These are phyloP conservation scores for Ramaria rubella DNA, from an alignment of 768 basidiomycete species.

Conservation along the genomic window DNA sequence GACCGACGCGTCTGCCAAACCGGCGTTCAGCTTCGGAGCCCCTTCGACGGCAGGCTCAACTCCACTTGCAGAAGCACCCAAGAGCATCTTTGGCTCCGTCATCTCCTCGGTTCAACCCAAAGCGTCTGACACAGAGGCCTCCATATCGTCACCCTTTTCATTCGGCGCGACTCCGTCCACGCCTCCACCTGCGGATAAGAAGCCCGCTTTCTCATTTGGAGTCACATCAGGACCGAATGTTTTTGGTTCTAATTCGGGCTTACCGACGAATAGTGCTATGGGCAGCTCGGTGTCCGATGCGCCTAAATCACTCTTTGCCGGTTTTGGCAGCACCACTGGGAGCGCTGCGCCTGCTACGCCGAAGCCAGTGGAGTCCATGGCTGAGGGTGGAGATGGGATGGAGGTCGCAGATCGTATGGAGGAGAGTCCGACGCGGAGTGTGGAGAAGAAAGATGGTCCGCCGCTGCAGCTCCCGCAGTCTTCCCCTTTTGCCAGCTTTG, in stretches of 20 bases:
- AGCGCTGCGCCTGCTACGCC: slow-evolving; percentile 28
- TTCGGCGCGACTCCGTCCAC: slow-evolving; percentile 29
- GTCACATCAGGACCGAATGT: slow-evolving; percentile 17
- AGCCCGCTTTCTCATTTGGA: slow-evolving; percentile 38
- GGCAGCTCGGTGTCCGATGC: slow-evolving; percentile 24
- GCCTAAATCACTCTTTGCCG: slow-evolving; percentile 29
- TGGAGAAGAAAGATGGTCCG: slow-evolving; percentile 17
- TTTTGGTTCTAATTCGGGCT: slow-evolving; percentile 13
- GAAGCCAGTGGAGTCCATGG: slow-evolving; percentile 49
- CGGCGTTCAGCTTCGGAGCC: slow-evolving; percentile 16
- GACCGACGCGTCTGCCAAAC: background rate
- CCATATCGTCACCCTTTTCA: slow-evolving; percentile 27
- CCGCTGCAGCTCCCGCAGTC: slow-evolving; percentile 8
- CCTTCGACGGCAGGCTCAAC: slow-evolving; percentile 13
- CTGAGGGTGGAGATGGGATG: slow-evolving; percentile 51
- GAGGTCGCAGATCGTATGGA: slow-evolving; percentile 68
- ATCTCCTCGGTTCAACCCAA: background rate
- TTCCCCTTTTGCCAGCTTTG: slow-evolving; percentile 20
- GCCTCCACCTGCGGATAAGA: slow-evolving; percentile 21
- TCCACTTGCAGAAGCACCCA: slow-evolving; percentile 21
- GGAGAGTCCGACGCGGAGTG: slow-evolving; percentile 68
- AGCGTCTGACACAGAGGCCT: slow-evolving; percentile 13
- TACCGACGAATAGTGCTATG: slow-evolving; percentile 19
- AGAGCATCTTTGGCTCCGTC: slow-evolving; percentile 35
- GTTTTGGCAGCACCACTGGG: slow-evolving; percentile 34